Evolutionary conservation across 164 flowering plant genomes (phyloP).

Genomic region (Saururus chinensis): DNA sequence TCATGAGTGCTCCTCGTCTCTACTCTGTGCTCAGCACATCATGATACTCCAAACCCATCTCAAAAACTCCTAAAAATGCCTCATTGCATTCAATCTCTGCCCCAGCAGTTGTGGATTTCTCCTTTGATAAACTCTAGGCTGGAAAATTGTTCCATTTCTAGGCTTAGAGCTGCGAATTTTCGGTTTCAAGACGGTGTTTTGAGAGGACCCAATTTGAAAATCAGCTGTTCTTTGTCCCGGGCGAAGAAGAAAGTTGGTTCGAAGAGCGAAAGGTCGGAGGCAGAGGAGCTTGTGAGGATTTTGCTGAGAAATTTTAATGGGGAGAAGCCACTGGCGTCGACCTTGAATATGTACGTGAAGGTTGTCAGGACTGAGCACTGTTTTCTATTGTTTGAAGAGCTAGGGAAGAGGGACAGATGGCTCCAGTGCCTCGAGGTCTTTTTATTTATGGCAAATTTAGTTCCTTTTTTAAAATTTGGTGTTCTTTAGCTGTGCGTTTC

Average conservation of each 20-base stretch:
- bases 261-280: slow-evolving; percentile 29
- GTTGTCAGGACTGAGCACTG: slow-evolving; percentile 76
- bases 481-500: background rate
- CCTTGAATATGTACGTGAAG: slow-evolving; percentile 61
- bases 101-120: background rate
- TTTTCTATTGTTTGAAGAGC: slow-evolving; percentile 84
- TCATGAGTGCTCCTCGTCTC: too few relatives aligned
- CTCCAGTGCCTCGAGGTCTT: slow-evolving; percentile 91
- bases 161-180: background rate
- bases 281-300: slow-evolving; percentile 35
- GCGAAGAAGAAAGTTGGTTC: slow-evolving; percentile 20
- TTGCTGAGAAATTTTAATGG: slow-evolving; percentile 40
- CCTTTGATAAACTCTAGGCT: background rate
- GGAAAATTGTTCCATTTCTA: background rate
- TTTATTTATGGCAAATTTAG: slow-evolving; percentile 1
- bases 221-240: slow-evolving; percentile 18
- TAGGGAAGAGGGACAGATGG: slow-evolving; percentile 77
- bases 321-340: slow-evolving; percentile 44
- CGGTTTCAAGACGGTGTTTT: background rate
- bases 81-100: background rate
- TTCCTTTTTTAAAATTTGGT: background rate
- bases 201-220: slow-evolving; percentile 2
- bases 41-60: too few relatives aligned
- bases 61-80: background rate
- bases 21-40: too few relatives aligned